A percentile compares a stretch with the other conserved stretches of the same genome.
phyloP scores from a whole-genome alignment of 768 basidiomycete species.

The Suillus subalutaceus region DNA sequence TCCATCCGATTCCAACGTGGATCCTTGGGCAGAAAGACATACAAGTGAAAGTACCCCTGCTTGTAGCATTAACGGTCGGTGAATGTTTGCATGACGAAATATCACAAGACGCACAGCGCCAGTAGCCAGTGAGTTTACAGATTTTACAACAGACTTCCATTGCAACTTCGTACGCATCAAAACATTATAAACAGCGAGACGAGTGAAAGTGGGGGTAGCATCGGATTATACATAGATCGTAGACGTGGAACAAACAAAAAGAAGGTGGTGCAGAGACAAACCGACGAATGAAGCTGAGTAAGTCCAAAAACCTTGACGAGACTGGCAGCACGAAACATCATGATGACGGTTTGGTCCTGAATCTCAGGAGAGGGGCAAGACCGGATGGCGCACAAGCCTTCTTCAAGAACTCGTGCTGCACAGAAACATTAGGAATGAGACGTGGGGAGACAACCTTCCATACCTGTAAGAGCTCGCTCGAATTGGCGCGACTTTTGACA shows the following conservation, averaged over 20 bases:
- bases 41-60: not conserved
- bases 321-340: slow-evolving; percentile 12
- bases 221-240: slow-evolving; percentile 16
- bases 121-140: not conserved
- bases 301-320: slow-evolving; percentile 9
- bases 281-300: slow-evolving; percentile 5
- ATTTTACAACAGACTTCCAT: slow-evolving; percentile 27
- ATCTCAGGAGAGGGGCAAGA: slow-evolving; percentile 83
- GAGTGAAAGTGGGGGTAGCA: slow-evolving; percentile 13
- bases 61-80: not conserved
- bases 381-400: slow-evolving; percentile 84
- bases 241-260: slow-evolving; percentile 11
- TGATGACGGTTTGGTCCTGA: slow-evolving; percentile 64
- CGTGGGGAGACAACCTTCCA: slow-evolving; percentile 30
- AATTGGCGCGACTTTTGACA: slow-evolving; percentile 90
- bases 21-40: not conserved
- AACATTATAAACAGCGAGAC: slow-evolving; percentile 16
- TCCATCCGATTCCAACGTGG: not conserved
- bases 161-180: slow-evolving; percentile 16
- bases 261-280: slow-evolving; percentile 9
- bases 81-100: not conserved
- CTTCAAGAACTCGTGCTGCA: slow-evolving; percentile 91
- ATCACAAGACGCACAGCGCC: not conserved
- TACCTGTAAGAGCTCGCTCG: slow-evolving; percentile 82
- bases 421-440: slow-evolving; percentile 14